Evolutionary conservation across 495 filamentous ascomycete species (phyloP).

Genomic region (Rusavskia elegans): DNA sequence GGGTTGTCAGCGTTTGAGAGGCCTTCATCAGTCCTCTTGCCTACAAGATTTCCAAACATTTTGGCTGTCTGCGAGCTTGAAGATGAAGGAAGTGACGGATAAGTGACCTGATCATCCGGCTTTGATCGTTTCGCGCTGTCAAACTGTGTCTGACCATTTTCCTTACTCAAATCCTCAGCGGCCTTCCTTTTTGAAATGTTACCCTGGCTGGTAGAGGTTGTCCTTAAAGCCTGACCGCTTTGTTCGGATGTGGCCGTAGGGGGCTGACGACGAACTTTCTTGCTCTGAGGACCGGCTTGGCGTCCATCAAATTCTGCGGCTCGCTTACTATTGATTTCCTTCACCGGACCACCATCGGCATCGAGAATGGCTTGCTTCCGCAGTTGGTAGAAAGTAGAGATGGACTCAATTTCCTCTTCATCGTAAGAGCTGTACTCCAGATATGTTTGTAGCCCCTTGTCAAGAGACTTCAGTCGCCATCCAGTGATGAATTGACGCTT

Average conservation of each 20-base stretch:
- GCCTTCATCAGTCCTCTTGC: background rate
- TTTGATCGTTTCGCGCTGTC: conserved; percentile 7
- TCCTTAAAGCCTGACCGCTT: background rate
- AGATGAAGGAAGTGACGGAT: conserved; percentile 7
- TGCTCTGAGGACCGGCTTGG: background rate
- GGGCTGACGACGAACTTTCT: background rate
- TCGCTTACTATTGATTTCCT: background rate
- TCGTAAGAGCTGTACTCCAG: background rate
- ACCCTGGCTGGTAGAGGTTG: background rate
- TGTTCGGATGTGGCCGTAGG: background rate
- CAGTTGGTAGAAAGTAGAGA: conserved; percentile 6
- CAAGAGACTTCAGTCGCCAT: conserved; percentile 12
- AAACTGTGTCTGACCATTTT: background rate
- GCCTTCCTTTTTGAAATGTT: conserved; percentile 15
- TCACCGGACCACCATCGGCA: background rate
- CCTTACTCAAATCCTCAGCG: conserved; percentile 11
- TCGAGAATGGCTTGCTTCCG: conserved; percentile 7
- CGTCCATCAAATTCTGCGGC: background rate
- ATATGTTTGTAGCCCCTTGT: conserved; percentile 9
- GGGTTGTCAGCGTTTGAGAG: background rate
- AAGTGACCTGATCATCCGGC: conserved; percentile 1
- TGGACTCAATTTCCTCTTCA: conserved; percentile 4
- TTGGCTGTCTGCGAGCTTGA: conserved; percentile 21
- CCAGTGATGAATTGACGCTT: conserved; percentile 7
- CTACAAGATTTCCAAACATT: conserved; percentile 20